phyloP scores from a whole-genome alignment of 192 early-diverging fungal species.

The Backusella tuberculispora region DNA sequence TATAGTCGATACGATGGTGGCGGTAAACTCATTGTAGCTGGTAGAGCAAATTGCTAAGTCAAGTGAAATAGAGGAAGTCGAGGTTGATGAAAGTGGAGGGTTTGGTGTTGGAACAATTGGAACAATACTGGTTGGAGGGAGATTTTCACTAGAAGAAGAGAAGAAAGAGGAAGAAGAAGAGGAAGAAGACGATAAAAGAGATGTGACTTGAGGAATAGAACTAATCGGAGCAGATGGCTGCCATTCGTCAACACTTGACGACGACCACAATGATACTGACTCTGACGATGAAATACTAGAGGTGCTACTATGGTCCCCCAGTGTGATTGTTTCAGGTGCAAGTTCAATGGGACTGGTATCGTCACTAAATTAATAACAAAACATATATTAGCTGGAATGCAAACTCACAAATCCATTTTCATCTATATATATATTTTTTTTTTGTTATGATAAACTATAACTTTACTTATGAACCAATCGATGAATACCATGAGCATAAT shows the following conservation, averaged over 20 bases:
- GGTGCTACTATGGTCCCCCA: not conserved
- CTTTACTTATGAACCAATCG: slow-evolving; percentile 17
- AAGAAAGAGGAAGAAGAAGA: not conserved
- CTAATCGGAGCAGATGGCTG: not conserved
- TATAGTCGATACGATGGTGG: not conserved
- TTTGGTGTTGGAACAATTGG: slow-evolving; percentile 3
- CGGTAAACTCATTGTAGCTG: not conserved
- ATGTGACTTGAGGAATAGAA: not conserved
- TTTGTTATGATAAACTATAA: too few species aligned
- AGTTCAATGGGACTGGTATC: not conserved
- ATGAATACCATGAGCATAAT: slow-evolving; percentile 37
- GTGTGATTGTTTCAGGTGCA: not conserved
- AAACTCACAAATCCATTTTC: not conserved
- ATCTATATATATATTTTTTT: not conserved
- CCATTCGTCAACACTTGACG: not conserved
- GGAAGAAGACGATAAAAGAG: not conserved
- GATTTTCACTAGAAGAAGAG: not conserved
- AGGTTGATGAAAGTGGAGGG: not conserved
- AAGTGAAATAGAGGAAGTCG: not conserved
- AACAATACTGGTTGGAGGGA: not conserved
- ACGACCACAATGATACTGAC: not conserved
- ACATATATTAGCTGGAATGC: slow-evolving; percentile 15
- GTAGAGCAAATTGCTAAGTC: not conserved
- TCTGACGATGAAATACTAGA: not conserved
- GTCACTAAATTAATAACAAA: not conserved